phyloP scores from a whole-genome alignment of 345 rosid species.

The Salix exigua region DNA sequence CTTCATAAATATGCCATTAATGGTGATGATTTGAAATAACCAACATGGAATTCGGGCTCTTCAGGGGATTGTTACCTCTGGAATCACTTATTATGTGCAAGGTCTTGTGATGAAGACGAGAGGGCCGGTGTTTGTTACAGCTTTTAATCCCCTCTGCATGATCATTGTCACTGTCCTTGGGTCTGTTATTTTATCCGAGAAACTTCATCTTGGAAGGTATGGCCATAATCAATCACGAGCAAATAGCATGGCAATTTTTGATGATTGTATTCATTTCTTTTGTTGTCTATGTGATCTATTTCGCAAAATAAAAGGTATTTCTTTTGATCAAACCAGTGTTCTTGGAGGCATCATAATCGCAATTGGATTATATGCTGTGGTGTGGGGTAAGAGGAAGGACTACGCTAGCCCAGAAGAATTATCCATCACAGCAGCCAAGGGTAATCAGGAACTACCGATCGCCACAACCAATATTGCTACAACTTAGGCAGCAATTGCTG shows the following conservation, averaged over 20 bases:
- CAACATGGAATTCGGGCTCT: not conserved
- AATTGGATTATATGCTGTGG: conserved; percentile 50
- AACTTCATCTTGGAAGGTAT: conserved; percentile 66
- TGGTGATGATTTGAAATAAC: not conserved
- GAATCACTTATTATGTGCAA: conserved; percentile 71
- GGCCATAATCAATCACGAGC: not conserved
- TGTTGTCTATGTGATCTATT: not conserved
- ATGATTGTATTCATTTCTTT: too few relatives aligned
- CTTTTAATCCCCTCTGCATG: conserved; percentile 80
- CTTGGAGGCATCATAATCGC: conserved; percentile 67
- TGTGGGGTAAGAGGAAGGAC: conserved; percentile 70
- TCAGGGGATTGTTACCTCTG: conserved; percentile 66
- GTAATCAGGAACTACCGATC: conserved; percentile 38
- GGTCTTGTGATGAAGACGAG: conserved; percentile 66
- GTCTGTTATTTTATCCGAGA: conserved; percentile 51
- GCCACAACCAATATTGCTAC: conserved; percentile 7
- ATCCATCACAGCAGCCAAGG: conserved; percentile 9
- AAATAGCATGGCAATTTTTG: too few relatives aligned
- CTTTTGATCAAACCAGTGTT: conserved; percentile 17
- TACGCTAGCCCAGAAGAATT: not conserved
- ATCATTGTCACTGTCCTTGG: conserved; percentile 54
- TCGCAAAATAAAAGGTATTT: not conserved
- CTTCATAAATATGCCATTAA: not conserved
- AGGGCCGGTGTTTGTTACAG: conserved; percentile 75
- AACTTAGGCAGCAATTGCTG: not conserved